Evolutionary conservation across 2,329 filamentous ascomycete species (phyloP), one percentile per base, ranked within the genome.

Genomic region (Thielaviopsis ethacetica): DNA sequence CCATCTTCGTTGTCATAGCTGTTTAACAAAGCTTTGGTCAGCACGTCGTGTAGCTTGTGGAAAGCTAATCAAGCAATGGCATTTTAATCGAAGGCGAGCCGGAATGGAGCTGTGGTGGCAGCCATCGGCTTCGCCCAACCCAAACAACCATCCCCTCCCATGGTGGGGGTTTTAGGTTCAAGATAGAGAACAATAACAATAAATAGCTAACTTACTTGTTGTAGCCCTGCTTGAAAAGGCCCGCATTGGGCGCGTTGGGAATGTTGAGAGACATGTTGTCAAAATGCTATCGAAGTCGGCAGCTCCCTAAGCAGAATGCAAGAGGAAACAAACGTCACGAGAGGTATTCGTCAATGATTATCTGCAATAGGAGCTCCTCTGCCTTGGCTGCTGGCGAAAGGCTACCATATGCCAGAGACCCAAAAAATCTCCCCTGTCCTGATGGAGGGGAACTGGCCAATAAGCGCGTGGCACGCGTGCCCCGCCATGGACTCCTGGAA

Each of bases 1-100:
- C 93, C 93, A 87, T 98, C 93, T 83, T 98, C 94, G 62, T 91
- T 85, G 71, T 97, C 91, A 76, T 98, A 95, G 80, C 94, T 97
- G 69, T 62, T 50, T 63, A 63, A 63, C 56, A 34, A n/a, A 52
- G 53, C 22, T 12, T 10, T 7, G 10, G 63, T 69, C 65, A 74
- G 74, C 66, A 65, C 60, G 53, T 13, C 7, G n/a, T 50, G 21
- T n/a, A 44, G 17, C 38, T 44, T n/a, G n/a, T 44, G 17, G 38
- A 44, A 9, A 44, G 38, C 38, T 44, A 44, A 5, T 2, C 17
- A 44, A n/a, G 7, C 13, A 10, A 44, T 41, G 2, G 34, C 34
- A 41, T 9, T 12, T 12, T 9, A 41, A 41, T 10, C 7, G 60
- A 34, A 34, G 30, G 4, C 30, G 7, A 22, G 49, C 13, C 13